Conservation (phyloP, 179 eudicot species). For the Actinidia chinensis region DNA sequence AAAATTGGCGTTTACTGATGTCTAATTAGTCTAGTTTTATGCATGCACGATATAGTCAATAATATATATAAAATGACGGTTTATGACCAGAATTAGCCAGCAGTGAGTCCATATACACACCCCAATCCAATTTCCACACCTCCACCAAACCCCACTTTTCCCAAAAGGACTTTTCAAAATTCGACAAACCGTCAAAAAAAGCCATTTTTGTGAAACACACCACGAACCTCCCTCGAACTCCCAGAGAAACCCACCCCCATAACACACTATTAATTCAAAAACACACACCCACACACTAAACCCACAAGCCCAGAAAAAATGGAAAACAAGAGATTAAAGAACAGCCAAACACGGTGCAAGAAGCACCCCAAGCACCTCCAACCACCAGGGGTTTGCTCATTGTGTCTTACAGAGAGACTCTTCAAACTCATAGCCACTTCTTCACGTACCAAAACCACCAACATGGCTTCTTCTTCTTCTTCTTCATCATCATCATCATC, state of each 20-base stretch:
- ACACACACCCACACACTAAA: background rate
- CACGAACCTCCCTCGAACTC: conserved; percentile 27
- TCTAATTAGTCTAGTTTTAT: too few species aligned
- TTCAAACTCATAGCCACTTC: conserved; percentile 21
- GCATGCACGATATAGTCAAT: too few species aligned
- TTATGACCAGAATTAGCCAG: too few species aligned
- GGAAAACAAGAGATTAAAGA: conserved; percentile 21
- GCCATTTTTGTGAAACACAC: conserved; percentile 10
- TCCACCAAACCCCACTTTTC: background rate
- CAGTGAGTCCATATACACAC: too few species aligned
- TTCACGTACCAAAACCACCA: background rate
- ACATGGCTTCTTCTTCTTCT: background rate
- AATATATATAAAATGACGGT: too few species aligned
- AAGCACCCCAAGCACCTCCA: conserved; percentile 53
- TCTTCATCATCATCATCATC: background rate
- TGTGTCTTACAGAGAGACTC: conserved; percentile 39
- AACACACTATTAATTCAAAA: background rate
- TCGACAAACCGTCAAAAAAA: conserved; percentile 25
- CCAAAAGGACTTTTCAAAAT: conserved; percentile 26
- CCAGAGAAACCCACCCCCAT: conserved; percentile 27
- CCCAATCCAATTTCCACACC: background rate
- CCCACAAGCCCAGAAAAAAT: background rate
- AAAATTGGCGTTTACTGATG: too few species aligned
- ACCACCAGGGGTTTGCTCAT: conserved; percentile 54
- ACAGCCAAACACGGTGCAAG: conserved; percentile 28